Base-by-base conservation (phyloP, 2,329 filamentous ascomycete genomes). In the Periconia macrospinosa region DNA sequence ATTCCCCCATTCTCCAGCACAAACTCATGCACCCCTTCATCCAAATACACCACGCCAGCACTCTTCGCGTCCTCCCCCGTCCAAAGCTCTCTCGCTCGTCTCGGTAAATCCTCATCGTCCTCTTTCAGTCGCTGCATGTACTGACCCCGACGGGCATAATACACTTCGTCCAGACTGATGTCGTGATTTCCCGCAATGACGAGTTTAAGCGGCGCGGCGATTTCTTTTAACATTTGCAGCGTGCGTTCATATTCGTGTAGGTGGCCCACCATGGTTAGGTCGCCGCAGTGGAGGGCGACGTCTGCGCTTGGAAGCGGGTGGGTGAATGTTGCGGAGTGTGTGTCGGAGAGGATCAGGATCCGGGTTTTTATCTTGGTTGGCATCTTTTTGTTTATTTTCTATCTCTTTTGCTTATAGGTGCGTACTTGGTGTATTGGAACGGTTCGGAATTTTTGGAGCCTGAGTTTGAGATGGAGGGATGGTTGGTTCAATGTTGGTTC, bases 151-250 rank as follows among this genome's bases (percentile, higher is more conserved):
- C 65, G 45, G 8, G 3, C 15, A 60, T 81, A 83, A 63, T 79
- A 83, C 1, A 69, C 67, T 40, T 75, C 72, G 57, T 87, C 83
- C 1, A 87, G 75, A 3, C 79, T 81, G 42, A 85, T 73, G 61
- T 86, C 84, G 68, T 87, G 85, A 62, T 87, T 87, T 0, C 85
- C 85, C 0, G 84, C 80, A 54, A 87, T 86, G 18, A 87, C 79
- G 20, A 87, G 73, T 61, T 86, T 87, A 6, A 87, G 67, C 9
- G 79, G 77, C 1, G 83, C 83, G 14, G 81, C 71, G 35, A 83
- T 77, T 1, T 61, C 60, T 13, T 71, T 67, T 7, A 86, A 73
- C 69, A 83, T 76, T 6, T 75, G 61, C 14, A 85, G 61, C 2
- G 79, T 77, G 11, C 61, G 55, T 30, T 76, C 62, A 60, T 84